These are phyloP conservation scores for Protomyces arabidopsidicola DNA, from an alignment of 1,139 yeast species.

Conservation along the genomic window DNA sequence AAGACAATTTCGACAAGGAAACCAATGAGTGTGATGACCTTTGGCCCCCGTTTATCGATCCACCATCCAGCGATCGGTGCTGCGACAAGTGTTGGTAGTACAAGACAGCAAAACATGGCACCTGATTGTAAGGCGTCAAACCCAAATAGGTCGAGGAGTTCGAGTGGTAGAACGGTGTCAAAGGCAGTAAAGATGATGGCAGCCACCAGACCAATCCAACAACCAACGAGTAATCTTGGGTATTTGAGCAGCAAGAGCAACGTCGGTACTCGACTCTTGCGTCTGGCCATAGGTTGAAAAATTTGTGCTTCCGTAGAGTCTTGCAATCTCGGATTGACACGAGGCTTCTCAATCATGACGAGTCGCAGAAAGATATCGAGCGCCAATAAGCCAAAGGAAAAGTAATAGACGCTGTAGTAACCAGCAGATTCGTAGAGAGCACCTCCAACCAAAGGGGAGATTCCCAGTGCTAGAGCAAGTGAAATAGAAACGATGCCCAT, in stretches of 20 bases:
- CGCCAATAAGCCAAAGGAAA: constrained; percentile 39
- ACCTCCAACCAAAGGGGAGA: constrained; percentile 43
- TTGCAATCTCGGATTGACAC: background rate
- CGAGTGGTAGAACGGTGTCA: constrained; percentile 41
- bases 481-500: constrained; percentile 37
- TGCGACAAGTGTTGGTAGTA: constrained; percentile 38
- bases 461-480: constrained; percentile 38
- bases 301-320: background rate
- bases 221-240: constrained; percentile 35
- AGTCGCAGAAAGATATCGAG: constrained; percentile 39
- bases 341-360: constrained; percentile 37
- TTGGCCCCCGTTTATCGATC: constrained; percentile 39
- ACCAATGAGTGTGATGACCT: constrained; percentile 37
- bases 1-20: constrained; percentile 33
- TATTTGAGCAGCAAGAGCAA: constrained; percentile 22
- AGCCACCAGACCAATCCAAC: constrained; percentile 36
- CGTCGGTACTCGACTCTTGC: background rate
- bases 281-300: background rate
- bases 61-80: constrained; percentile 40
- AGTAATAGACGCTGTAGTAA: constrained; percentile 39
- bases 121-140: constrained; percentile 39
- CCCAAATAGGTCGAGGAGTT: constrained; percentile 37
- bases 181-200: constrained; percentile 40
- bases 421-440: constrained; percentile 40
- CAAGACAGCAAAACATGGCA: constrained; percentile 35